These are phyloP conservation scores for Pholiota molesta DNA, from an alignment of 768 basidiomycete genomes.

Conservation along the genomic window DNA sequence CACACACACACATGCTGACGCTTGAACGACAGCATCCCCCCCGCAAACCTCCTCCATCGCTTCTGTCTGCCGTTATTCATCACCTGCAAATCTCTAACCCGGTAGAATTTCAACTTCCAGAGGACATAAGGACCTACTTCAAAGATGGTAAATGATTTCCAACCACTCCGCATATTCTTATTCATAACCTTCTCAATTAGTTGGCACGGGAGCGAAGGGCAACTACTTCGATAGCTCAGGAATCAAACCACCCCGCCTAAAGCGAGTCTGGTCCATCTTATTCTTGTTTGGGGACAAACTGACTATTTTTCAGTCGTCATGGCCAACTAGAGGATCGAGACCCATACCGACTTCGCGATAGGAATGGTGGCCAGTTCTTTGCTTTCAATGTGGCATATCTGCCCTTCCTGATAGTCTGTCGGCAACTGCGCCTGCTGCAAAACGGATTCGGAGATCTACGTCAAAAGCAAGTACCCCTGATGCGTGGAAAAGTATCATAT, in stretches of 20 bases:
- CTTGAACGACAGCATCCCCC: conserved; percentile 59
- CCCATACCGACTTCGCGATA: conserved; percentile 82
- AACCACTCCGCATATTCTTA: conserved; percentile 17
- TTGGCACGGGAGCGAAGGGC: conserved; percentile 77
- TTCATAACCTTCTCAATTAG: conserved; percentile 42
- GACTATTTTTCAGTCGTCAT: conserved; percentile 58
- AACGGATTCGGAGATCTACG: conserved; percentile 55
- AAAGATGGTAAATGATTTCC: conserved; percentile 70
- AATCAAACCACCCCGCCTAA: conserved; percentile 74
- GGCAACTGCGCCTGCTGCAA: conserved; percentile 54
- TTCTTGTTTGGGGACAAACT: conserved; percentile 13
- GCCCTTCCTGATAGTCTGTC: conserved; percentile 62
- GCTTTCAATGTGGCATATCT: conserved; percentile 87
- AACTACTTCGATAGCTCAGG: conserved; percentile 83
- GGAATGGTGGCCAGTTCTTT: conserved; percentile 85
- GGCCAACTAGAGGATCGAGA: conserved; percentile 93
- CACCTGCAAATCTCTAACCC: conserved; percentile 72
- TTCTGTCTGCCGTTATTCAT: conserved; percentile 73
- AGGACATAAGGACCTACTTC: conserved; percentile 81
- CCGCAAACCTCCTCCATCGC: conserved; percentile 64
- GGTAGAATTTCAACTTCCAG: conserved; percentile 82
- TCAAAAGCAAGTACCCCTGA: conserved; percentile 49
- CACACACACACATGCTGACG: conserved; percentile 20
- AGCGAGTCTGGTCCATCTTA: conserved; percentile 49
- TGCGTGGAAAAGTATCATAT: conserved; percentile 76